Percentiles rank a stretch among this genome's conserved stretches.
phyloP scores from a whole-genome alignment of 2,329 filamentous ascomycete species.

The Fusarium nygamai region DNA sequence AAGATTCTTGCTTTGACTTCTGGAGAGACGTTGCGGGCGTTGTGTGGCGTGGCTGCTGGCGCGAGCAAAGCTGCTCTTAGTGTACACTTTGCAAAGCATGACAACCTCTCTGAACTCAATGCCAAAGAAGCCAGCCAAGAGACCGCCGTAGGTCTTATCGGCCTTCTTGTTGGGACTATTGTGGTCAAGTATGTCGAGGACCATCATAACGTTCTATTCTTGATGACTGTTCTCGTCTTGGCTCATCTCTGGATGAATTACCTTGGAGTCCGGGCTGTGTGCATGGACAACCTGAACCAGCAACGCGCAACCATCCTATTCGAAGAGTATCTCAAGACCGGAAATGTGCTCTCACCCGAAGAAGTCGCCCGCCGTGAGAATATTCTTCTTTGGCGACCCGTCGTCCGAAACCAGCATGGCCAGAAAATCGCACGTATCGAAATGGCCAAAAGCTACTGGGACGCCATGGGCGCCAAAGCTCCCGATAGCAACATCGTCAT shows the following conservation, averaged over 20 bases:
- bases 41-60: slow-evolving; percentile 91
- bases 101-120: slow-evolving; percentile 92
- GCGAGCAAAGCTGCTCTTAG: slow-evolving; percentile 91
- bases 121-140: slow-evolving; percentile 96
- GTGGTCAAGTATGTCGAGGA: slow-evolving; percentile 81
- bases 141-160: slow-evolving; percentile 87
- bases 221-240: slow-evolving; percentile 76
- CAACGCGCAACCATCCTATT: slow-evolving; percentile 86
- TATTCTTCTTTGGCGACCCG: slow-evolving; percentile 62
- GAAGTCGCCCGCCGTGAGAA: slow-evolving; percentile 73
- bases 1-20: slow-evolving; percentile 62
- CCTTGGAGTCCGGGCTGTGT: slow-evolving; percentile 82
- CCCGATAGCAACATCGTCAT: slow-evolving; percentile 34
- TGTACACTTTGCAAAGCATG: slow-evolving; percentile 87
- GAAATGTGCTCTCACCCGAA: slow-evolving; percentile 67
- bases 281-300: slow-evolving; percentile 84
- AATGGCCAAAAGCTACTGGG: slow-evolving; percentile 54
- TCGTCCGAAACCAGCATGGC: slow-evolving; percentile 44
- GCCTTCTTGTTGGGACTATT: slow-evolving; percentile 84
- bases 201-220: slow-evolving; percentile 75
- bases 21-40: slow-evolving; percentile 62
- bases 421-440: slow-evolving; percentile 50
- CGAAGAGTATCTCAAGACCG: slow-evolving; percentile 61
- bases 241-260: slow-evolving; percentile 89
- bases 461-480: slow-evolving; percentile 44